Conservation (phyloP, 1,284 basidiomycete genomes). For the Bondarzewia mesenterica region DNA sequence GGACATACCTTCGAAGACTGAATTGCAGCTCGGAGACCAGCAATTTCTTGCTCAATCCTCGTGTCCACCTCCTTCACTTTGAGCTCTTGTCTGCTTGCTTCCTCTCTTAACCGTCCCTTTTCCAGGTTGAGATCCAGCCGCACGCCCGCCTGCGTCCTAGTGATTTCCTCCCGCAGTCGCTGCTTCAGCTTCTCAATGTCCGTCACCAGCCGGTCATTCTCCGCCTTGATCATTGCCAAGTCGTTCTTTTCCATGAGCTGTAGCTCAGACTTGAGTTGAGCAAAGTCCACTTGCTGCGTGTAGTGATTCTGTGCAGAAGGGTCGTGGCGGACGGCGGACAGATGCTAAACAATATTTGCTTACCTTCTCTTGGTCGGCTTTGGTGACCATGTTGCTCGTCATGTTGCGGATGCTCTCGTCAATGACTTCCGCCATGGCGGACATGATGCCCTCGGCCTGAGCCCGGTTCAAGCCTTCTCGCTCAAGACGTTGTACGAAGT, state of each 20-base stretch:
- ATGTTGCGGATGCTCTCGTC: conserved; percentile 92
- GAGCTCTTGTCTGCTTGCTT: conserved; percentile 86
- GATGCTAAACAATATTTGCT: neutral
- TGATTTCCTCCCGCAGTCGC: conserved; percentile 86
- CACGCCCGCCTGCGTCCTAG: conserved; percentile 90
- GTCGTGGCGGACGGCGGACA: no score
- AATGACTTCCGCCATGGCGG: conserved; percentile 89
- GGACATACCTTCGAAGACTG: conserved; percentile 78
- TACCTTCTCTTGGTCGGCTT: conserved; percentile 92
- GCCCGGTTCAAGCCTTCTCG: conserved; percentile 79
- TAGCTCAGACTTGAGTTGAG: conserved; percentile 92
- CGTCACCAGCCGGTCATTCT: conserved; percentile 85
- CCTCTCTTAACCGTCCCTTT: conserved; percentile 93
- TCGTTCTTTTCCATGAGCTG: conserved; percentile 98
- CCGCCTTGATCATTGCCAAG: conserved; percentile 89
- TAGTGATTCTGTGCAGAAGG: conserved; percentile 66
- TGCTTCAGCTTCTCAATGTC: conserved; percentile 98
- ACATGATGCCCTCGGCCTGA: conserved; percentile 94
- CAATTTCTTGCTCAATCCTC: conserved; percentile 95
- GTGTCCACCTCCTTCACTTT: conserved; percentile 99
- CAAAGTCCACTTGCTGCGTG: conserved; percentile 96
- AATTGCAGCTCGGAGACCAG: conserved; percentile 81
- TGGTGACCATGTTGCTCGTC: conserved; percentile 90
- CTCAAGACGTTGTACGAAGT: conserved; percentile 85
- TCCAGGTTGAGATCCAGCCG: conserved; percentile 94